Percentiles rank a stretch among this genome's conserved stretches.
These are phyloP conservation scores for Coemansia javaensis DNA, from an alignment of 192 early-diverging fungal species.

Conservation along the genomic window DNA sequence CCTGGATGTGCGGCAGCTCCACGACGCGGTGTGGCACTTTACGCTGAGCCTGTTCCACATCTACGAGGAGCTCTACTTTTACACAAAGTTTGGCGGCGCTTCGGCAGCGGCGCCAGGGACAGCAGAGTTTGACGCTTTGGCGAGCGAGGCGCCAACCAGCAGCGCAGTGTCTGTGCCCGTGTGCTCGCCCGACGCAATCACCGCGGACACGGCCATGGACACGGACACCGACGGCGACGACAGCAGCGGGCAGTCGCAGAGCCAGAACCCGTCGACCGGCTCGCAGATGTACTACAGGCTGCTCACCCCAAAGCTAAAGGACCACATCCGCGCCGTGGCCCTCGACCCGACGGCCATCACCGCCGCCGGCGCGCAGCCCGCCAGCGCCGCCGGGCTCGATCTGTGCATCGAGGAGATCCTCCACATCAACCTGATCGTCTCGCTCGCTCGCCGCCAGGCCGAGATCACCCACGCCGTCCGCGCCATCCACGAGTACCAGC, in stretches of 20 bases:
- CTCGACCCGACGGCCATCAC: constrained; percentile 21
- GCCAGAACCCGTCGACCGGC: constrained; percentile 4
- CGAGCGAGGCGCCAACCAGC: background rate
- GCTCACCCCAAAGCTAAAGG: constrained; percentile 41
- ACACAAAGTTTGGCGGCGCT: constrained; percentile 36
- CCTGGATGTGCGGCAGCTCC: constrained; percentile 33
- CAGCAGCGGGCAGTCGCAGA: too few relatives aligned
- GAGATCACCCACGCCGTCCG: constrained; percentile 44
- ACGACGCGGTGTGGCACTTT: constrained; percentile 47
- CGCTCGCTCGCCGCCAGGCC: constrained; percentile 41
- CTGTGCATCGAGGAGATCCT: constrained; percentile 41
- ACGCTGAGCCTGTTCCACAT: constrained; percentile 45
- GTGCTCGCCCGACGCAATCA: constrained; percentile 1
- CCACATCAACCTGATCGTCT: constrained; percentile 39
- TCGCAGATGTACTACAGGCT: constrained; percentile 31
- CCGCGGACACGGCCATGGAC: constrained; percentile 7
- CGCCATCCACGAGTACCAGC: constrained; percentile 34
- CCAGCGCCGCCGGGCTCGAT: constrained; percentile 34
- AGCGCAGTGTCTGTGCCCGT: constrained; percentile 13
- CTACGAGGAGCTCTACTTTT: constrained; percentile 48
- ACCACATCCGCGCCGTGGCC: constrained; percentile 36
- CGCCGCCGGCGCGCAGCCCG: constrained; percentile 23
- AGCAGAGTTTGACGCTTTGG: too few relatives aligned
- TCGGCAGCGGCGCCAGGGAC: too few relatives aligned
- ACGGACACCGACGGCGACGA: constrained; percentile 6